Percentiles rank a stretch among this genome's conserved stretches.
phyloP scores from a whole-genome alignment of 352 stramenopile genomes.

The Phytophthora lateralis region DNA sequence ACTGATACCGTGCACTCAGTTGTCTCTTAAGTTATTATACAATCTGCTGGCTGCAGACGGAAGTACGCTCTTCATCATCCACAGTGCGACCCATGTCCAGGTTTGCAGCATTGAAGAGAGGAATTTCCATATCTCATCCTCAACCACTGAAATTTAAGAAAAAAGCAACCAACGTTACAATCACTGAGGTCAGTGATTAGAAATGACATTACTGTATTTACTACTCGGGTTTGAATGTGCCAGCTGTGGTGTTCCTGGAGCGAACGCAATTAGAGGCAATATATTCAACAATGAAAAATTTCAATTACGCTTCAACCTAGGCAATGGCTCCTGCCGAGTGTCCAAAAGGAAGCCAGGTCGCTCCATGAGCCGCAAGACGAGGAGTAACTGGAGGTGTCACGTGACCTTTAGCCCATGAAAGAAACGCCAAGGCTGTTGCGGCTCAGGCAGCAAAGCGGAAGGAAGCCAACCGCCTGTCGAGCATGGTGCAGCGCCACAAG shows the following conservation, averaged over 20 bases:
- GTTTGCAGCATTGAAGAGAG: too few relatives aligned
- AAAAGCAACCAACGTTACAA: constrained; percentile 9
- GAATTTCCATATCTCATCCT: constrained; percentile 11
- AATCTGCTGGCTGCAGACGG: too few relatives aligned
- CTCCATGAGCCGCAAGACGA: background rate
- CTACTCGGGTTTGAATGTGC: background rate
- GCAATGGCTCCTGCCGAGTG: background rate
- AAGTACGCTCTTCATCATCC: too few relatives aligned
- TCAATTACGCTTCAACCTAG: background rate
- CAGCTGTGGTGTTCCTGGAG: background rate
- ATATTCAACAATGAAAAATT: background rate
- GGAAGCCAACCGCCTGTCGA: constrained; percentile 1
- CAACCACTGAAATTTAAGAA: constrained; percentile 7
- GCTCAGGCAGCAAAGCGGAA: background rate
- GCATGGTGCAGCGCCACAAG: constrained; percentile 8
- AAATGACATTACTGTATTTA: background rate
- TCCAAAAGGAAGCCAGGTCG: background rate
- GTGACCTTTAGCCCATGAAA: background rate
- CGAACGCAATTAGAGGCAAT: background rate
- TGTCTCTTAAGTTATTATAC: too few relatives aligned
- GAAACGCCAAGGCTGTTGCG: background rate
- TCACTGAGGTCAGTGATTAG: constrained; percentile 1
- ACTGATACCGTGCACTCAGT: too few relatives aligned
- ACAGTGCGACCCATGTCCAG: too few relatives aligned
- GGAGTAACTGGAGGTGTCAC: constrained; percentile 5